These are phyloP conservation scores for Psidium guajava DNA, from an alignment of 345 rosid genomes.

Conservation along the genomic window DNA sequence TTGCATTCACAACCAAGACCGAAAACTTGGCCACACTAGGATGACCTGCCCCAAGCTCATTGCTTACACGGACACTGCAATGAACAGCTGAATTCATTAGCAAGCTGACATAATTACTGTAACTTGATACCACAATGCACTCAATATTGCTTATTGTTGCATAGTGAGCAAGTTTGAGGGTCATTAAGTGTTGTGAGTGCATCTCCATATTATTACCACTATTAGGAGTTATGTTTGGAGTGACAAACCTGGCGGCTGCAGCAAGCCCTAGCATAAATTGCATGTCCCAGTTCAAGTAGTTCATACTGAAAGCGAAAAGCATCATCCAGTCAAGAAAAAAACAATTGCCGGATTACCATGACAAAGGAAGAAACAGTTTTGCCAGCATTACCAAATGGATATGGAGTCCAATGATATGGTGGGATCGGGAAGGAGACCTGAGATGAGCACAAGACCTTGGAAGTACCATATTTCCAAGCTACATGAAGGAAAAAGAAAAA, in stretches of 20 bases:
- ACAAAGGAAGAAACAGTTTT: background rate
- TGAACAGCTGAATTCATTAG: background rate
- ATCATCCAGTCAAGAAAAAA: background rate
- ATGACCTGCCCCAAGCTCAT: constrained; percentile 88
- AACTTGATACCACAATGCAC: background rate
- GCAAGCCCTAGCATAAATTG: constrained; percentile 80
- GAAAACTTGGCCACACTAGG: constrained; percentile 65
- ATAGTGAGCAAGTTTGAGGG: background rate
- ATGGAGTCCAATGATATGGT: constrained; percentile 72
- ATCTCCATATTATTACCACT: background rate
- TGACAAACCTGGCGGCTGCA: constrained; percentile 68
- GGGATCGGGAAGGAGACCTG: constrained; percentile 72
- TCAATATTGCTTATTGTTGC: background rate
- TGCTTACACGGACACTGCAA: constrained; percentile 67
- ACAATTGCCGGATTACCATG: background rate
- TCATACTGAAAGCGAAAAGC: constrained; percentile 38
- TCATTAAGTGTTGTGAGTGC: background rate
- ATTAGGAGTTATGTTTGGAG: background rate
- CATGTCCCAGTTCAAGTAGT: constrained; percentile 80
- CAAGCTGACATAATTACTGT: background rate
- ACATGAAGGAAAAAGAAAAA: background rate
- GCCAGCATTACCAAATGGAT: constrained; percentile 57
- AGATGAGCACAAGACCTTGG: constrained; percentile 84
- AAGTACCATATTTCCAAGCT: constrained; percentile 97
- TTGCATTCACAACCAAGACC: constrained; percentile 57